A percentile compares a stretch with the other conserved stretches of the same genome.
These are phyloP conservation scores for Rutstroemia sydowiana DNA, from an alignment of 2,329 filamentous ascomycete species.

Conservation along the genomic window DNA sequence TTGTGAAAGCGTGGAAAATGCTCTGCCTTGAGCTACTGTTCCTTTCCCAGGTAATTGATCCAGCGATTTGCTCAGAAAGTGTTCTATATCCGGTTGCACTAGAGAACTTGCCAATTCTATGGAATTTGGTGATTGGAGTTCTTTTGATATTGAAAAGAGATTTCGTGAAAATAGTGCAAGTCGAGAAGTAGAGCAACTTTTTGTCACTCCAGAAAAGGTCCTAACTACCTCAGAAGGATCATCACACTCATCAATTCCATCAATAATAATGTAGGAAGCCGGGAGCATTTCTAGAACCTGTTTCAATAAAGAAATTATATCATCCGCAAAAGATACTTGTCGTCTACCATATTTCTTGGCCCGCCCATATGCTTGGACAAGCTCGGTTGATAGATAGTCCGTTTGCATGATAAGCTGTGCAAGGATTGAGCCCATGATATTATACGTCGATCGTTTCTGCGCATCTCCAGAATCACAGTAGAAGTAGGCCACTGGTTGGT, in stretches of 20 bases:
- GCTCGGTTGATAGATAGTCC: neutral
- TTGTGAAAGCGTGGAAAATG: slow-evolving; percentile 1
- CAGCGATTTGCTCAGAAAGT: neutral
- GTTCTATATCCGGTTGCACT: slow-evolving; percentile 5
- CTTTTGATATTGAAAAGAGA: neutral
- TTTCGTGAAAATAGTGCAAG: slow-evolving; percentile 3
- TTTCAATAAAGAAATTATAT: neutral
- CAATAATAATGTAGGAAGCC: neutral
- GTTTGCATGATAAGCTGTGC: slow-evolving; percentile 1
- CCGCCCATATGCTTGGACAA: neutral
- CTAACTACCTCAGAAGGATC: neutral
- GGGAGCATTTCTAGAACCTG: neutral
- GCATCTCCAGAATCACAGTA: slow-evolving; percentile 2
- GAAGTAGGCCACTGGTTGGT: neutral
- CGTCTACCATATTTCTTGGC: slow-evolving; percentile 7
- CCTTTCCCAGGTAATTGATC: neutral
- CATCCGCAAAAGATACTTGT: slow-evolving; percentile 1
- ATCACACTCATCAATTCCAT: slow-evolving; percentile 7
- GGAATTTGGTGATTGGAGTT: neutral
- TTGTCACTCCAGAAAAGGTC: neutral
- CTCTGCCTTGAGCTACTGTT: neutral
- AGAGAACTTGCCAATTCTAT: neutral
- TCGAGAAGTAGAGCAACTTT: neutral
- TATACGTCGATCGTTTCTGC: neutral
- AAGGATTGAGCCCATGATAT: slow-evolving; percentile 4